These are phyloP conservation scores for Fusarium sp. DNA, from an alignment of 2,329 filamentous ascomycete genomes.

Conservation along the genomic window DNA sequence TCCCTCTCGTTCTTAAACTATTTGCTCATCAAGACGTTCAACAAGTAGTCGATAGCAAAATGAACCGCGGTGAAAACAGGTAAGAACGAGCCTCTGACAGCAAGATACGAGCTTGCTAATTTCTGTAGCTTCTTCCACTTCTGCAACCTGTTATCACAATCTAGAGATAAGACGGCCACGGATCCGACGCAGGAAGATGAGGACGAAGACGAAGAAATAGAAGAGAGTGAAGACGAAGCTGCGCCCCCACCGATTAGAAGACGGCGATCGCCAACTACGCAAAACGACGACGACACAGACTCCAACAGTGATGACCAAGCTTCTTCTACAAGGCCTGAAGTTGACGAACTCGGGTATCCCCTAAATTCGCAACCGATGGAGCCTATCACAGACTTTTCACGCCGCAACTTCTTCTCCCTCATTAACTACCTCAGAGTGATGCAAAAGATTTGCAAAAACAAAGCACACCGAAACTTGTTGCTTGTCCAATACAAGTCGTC, in stretches of 20 bases:
- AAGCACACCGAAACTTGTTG: constrained; percentile 92
- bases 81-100: constrained; percentile 54
- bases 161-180: constrained; percentile 53
- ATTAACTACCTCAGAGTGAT: constrained; percentile 97
- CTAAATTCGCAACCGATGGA: constrained; percentile 76
- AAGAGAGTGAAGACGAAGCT: constrained; percentile 80
- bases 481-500: constrained; percentile 96
- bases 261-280: constrained; percentile 61
- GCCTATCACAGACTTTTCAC: constrained; percentile 90
- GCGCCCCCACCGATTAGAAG: constrained; percentile 85
- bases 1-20: constrained; percentile 91
- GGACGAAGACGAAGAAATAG: constrained; percentile 53
- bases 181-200: constrained; percentile 55
- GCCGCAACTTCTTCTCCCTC: constrained; percentile 93
- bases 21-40: constrained; percentile 96
- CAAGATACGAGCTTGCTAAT: constrained; percentile 6
- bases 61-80: constrained; percentile 86
- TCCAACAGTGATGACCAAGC: constrained; percentile 53
- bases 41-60: constrained; percentile 86
- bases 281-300: constrained; percentile 48
- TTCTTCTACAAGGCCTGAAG: constrained; percentile 65
- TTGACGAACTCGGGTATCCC: constrained; percentile 91
- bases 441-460: constrained; percentile 97
- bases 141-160: constrained; percentile 78
- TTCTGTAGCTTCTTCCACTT: constrained; percentile 85